Percentiles rank a stretch among this genome's conserved stretches.
Conservation (phyloP, 192 early-diverging fungal genomes). For the Backusella tuberculispora region DNA sequence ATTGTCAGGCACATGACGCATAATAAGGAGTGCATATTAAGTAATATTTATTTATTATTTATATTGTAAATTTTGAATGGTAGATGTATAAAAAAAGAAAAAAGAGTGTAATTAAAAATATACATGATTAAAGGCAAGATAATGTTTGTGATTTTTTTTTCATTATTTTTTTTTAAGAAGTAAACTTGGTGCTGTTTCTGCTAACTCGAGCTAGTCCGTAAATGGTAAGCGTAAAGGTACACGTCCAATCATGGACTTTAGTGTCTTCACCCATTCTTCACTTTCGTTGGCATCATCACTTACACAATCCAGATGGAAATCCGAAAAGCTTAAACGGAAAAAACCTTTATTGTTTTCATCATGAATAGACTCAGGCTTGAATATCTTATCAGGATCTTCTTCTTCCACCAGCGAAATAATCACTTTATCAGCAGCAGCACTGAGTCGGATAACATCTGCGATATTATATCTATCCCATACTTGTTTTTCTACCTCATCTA, state of each 20-base stretch:
- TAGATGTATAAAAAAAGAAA: not conserved
- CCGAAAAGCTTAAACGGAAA: slow-evolving; percentile 25
- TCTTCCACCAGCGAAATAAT: slow-evolving; percentile 26
- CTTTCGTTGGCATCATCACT: slow-evolving; percentile 33
- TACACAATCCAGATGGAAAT: slow-evolving; percentile 31
- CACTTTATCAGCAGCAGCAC: slow-evolving; percentile 27
- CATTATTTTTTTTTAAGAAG: not conserved
- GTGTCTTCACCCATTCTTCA: slow-evolving; percentile 30
- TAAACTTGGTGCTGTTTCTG: too few species aligned
- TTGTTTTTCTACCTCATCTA: slow-evolving; percentile 8
- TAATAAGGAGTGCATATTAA: not conserved
- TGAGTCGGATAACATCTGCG: slow-evolving; percentile 22
- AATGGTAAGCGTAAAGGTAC: slow-evolving; percentile 22
- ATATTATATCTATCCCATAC: slow-evolving; percentile 31
- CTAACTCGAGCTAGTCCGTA: slow-evolving; percentile 9
- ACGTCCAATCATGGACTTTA: slow-evolving; percentile 31
- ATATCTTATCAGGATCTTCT: slow-evolving; percentile 10
- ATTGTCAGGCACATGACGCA: not conserved
- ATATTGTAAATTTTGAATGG: not conserved
- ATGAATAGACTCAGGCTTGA: slow-evolving; percentile 22
- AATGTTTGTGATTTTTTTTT: not conserved
- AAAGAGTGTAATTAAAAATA: slow-evolving; percentile 12
- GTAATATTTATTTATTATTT: slow-evolving; percentile 8
- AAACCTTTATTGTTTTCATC: slow-evolving; percentile 28
- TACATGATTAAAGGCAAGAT: not conserved